Base-by-base conservation (phyloP, 129 eudicot genomes). In the Apium graveolens region DNA sequence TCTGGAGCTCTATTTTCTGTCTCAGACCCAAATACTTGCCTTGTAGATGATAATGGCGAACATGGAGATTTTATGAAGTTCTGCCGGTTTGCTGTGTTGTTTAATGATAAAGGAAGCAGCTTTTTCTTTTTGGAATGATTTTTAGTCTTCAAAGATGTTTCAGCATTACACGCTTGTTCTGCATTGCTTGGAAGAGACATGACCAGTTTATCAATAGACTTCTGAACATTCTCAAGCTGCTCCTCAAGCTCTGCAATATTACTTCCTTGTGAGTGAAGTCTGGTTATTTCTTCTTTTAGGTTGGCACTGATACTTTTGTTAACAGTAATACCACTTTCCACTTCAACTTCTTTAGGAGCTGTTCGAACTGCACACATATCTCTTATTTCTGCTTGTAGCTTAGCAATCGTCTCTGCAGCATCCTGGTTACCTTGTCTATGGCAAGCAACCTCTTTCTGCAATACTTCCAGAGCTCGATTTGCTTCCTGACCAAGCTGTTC, bases 401-500 rank as follows among this genome's bases (percentile, higher is more conserved):
- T 91, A 27, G 98, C 98, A 70, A 91, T 90, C 26, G 98, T 95
- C 83, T 90, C 98, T 55, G 97, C 98, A 73, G 97, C 98, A 87
- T 95, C 97, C 84, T 95, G 98, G 86, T 95, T 91, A 46, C 98
- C 98, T 81, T 82, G 97, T 78, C 97, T 84, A 60, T 95, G 98
- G 81, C 97, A 91, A 11, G 94, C 89, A 26, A 91, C 97, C 81
- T 95, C 98, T 79, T 95, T 95, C 38, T 91, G 97, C 16, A 95
- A 85, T 70, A 95, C 97, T 88, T 91, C 97, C 32, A 95, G 85
- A 76, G 98, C 98, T 82, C 96, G 83, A 55, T 86, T 91, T 42
- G 98, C 98, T 88, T 95, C 98, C 60, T 91, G 91, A 29, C 98
- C 98, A 10, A 95, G 88, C 87, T 95, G 98, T 77, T 95, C 97